These are phyloP conservation scores for Sporisorium exsertum DNA, from an alignment of 1,284 basidiomycete species.

Conservation along the genomic window DNA sequence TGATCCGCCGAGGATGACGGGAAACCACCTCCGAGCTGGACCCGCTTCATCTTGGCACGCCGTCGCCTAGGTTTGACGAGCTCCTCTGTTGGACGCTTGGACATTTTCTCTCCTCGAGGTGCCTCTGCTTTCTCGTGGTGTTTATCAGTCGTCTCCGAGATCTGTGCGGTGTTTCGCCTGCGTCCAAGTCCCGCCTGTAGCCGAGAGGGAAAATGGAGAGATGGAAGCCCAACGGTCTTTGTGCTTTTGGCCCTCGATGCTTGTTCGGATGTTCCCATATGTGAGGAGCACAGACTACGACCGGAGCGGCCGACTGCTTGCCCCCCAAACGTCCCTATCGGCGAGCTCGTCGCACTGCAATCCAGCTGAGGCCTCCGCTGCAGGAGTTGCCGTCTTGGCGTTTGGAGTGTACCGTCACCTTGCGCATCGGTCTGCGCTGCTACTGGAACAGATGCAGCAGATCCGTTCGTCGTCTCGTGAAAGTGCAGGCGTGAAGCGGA, in stretches of 20 bases:
- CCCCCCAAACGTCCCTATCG: slow-evolving; percentile 28
- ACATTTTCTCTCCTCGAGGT: background rate
- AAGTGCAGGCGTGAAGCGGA: slow-evolving; percentile 8
- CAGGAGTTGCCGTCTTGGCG: background rate
- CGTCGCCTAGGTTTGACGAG: slow-evolving; percentile 5
- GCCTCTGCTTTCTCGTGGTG: slow-evolving; percentile 17
- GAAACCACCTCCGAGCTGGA: slow-evolving; percentile 11
- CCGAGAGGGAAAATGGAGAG: background rate
- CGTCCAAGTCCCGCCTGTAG: background rate
- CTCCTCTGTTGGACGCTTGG: slow-evolving; percentile 8
- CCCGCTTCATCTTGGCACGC: slow-evolving; percentile 27
- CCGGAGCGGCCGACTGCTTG: slow-evolving; percentile 7
- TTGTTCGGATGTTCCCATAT: slow-evolving; percentile 1
- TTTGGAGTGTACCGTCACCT: background rate
- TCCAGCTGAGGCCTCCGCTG: slow-evolving; percentile 13
- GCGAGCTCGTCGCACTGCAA: slow-evolving; percentile 20
- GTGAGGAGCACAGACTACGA: slow-evolving; percentile 1
- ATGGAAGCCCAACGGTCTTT: slow-evolving; percentile 11
- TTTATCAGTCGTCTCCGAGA: background rate
- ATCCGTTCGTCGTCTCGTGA: background rate
- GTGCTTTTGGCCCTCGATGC: background rate
- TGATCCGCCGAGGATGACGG: slow-evolving; percentile 17
- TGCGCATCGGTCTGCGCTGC: background rate
- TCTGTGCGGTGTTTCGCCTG: background rate
- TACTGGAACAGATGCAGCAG: background rate